Evolutionary conservation across 139 green algal genomes (phyloP).

Genomic region (Chlamydomonas sp.): DNA sequence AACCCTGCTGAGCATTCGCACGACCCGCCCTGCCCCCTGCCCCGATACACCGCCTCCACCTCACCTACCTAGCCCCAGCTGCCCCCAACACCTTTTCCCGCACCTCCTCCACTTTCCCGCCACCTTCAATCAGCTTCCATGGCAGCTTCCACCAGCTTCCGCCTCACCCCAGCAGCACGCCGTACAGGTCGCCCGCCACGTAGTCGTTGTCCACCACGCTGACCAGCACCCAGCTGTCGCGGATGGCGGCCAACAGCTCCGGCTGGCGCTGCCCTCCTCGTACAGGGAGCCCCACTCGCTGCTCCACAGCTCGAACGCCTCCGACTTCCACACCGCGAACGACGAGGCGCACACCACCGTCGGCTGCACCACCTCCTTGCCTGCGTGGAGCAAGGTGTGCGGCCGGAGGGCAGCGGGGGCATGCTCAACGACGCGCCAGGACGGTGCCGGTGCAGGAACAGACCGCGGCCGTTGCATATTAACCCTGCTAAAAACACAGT

Average conservation of each 20-base stretch:
- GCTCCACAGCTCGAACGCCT: constrained; percentile 88
- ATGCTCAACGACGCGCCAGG: background rate
- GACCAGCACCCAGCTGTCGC: constrained; percentile 59
- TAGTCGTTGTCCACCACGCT: constrained; percentile 84
- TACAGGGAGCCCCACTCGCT: constrained; percentile 80
- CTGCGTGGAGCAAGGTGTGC: constrained; percentile 34
- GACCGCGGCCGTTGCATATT: background rate
- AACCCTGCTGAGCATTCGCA: too few species aligned
- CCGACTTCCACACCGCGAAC: constrained; percentile 88
- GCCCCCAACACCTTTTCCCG: too few species aligned
- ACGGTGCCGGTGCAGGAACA: background rate
- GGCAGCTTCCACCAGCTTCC: too few species aligned
- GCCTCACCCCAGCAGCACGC: constrained; percentile 47
- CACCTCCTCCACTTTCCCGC: too few species aligned
- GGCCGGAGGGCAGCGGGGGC: background rate
- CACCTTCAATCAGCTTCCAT: too few species aligned
- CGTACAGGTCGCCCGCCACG: constrained; percentile 75
- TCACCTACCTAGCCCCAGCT: too few species aligned
- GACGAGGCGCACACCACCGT: constrained; percentile 76
- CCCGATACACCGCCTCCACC: too few species aligned
- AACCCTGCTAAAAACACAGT: too few species aligned
- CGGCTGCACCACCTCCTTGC: constrained; percentile 86
- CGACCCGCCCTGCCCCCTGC: too few species aligned
- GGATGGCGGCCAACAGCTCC: constrained; percentile 71
- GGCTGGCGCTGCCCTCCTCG: constrained; percentile 60